Evolutionary conservation across 2,329 filamentous ascomycete species (phyloP).

Genomic region (Colletotrichum musae): DNA sequence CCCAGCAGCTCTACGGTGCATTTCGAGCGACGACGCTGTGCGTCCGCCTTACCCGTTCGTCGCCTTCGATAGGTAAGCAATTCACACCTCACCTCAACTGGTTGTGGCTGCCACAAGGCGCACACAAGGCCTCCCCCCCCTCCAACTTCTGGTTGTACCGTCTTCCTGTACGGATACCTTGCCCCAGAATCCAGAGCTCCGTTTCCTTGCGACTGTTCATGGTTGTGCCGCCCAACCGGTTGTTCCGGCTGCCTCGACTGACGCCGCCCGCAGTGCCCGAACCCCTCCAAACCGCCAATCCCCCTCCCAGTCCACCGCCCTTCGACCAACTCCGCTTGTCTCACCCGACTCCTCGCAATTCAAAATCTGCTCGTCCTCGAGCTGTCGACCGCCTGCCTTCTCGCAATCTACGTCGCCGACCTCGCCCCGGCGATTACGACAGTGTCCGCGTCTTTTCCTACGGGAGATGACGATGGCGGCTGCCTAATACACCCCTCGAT

Average conservation of each 20-base stretch:
- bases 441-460: conserved; percentile 15
- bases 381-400: background rate
- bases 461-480: conserved; percentile 36
- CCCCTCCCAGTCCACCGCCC: background rate
- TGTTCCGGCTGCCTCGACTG: conserved; percentile 34
- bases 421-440: conserved; percentile 11
- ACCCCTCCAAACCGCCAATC: conserved; percentile 23
- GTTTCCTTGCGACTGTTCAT: conserved; percentile 9
- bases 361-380: conserved; percentile 1
- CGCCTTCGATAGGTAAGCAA: conserved; percentile 13
- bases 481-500: conserved; percentile 33
- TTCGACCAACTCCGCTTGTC: conserved; percentile 5
- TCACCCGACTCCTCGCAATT: background rate
- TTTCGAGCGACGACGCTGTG: background rate
- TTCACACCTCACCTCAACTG: background rate
- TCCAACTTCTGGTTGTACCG: background rate
- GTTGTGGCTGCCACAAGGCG: background rate
- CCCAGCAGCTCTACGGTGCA: too few relatives aligned
- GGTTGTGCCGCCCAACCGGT: conserved; percentile 28
- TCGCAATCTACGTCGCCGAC: conserved; percentile 8
- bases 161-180: background rate
- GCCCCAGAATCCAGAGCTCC: conserved; percentile 13
- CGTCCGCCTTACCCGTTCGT: background rate
- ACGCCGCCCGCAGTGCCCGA: conserved; percentile 35
- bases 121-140: conserved; percentile 7